phyloP scores from a whole-genome alignment of 2,329 filamentous ascomycete species.

The Zymoseptoria brevis region DNA sequence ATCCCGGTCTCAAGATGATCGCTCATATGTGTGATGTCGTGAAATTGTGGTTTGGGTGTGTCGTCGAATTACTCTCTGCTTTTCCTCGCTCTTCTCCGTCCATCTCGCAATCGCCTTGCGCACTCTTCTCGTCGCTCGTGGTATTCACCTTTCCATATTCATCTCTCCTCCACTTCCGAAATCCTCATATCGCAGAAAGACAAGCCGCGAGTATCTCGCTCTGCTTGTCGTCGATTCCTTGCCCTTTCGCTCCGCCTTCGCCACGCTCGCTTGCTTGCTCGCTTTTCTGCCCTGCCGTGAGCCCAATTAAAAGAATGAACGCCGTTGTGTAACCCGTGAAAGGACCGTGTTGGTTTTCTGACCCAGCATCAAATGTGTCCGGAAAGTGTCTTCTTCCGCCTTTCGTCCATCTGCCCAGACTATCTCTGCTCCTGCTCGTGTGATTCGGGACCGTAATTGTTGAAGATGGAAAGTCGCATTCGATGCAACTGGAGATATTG shows the following conservation, averaged over 20 bases:
- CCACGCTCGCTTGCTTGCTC: background rate
- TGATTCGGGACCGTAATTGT: conserved; percentile 3
- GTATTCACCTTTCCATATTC: background rate
- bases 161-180: background rate
- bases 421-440: background rate
- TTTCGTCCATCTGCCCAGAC: background rate
- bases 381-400: background rate
- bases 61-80: background rate
- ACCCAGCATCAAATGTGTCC: background rate
- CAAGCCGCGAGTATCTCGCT: background rate
- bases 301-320: background rate
- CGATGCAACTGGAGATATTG: conserved; percentile 27
- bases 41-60: background rate
- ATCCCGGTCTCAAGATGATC: too few species aligned
- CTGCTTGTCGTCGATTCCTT: background rate
- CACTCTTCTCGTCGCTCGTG: background rate
- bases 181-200: background rate
- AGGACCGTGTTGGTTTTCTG: background rate
- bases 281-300: background rate
- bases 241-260: background rate
- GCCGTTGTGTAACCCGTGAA: background rate
- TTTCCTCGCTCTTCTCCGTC: background rate
- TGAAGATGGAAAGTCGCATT: conserved; percentile 31
- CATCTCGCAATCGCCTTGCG: background rate
- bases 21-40: background rate